Evolutionary conservation across 306 rosid genomes (phyloP).

Genomic region (Cucumis melo): DNA sequence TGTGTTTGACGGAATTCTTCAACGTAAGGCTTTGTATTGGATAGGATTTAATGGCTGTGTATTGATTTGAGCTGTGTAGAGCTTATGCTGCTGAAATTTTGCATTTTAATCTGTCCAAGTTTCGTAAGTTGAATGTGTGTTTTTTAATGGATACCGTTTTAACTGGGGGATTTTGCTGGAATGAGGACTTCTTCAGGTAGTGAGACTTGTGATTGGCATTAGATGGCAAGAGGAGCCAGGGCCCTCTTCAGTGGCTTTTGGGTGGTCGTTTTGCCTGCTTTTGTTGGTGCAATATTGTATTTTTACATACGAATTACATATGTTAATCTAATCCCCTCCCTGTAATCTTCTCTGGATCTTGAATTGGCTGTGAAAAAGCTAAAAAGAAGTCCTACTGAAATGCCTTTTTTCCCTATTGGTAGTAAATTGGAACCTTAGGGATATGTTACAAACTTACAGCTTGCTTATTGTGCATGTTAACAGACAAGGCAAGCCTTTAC

Average conservation of each 20-base stretch:
- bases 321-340: not conserved
- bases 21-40: not conserved
- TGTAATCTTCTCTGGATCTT: not conserved
- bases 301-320: not conserved
- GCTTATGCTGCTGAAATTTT: not conserved
- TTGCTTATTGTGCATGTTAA: constrained; percentile 13
- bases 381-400: not conserved
- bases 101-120: not conserved
- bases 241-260: not conserved
- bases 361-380: not conserved
- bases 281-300: not conserved
- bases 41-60: not conserved
- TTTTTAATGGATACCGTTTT: not conserved
- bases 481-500: constrained; percentile 76
- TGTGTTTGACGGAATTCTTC: not conserved
- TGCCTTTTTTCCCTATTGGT: not conserved
- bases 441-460: not conserved
- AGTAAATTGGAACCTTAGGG: not conserved
- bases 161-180: not conserved
- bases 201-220: not conserved
- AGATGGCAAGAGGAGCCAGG: not conserved
- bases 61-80: not conserved
- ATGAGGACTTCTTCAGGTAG: not conserved
- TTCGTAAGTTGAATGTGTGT: not conserved
- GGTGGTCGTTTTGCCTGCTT: not conserved